Base-by-base conservation (phyloP, 1,284 basidiomycete species). In the Ganoderma sinense region DNA sequence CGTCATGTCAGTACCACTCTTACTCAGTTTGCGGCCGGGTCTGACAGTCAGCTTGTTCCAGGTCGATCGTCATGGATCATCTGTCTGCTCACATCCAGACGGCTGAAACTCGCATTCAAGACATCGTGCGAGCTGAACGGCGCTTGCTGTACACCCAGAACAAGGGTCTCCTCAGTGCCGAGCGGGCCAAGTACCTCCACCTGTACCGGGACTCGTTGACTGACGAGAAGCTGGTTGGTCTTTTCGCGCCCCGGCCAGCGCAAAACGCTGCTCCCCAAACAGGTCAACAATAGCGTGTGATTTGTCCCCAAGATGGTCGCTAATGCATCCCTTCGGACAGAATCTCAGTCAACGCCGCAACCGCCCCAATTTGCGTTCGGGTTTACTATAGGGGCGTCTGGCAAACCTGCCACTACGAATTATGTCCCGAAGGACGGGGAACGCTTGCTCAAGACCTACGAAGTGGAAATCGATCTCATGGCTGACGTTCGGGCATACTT, bases 401-500 rank as follows among this genome's bases (percentile, higher is more conserved):
- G 26, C 13, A 26, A 29, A 14, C 3, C 8, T 6, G 26, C 23
- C 16, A 11, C 51, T 13, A 56, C 4, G 68, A 26, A 71, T 23
- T 72, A 73, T 48, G 60, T 73, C 3, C 14, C 23, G 26, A n/a
- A 16, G 6, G 51, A 53, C 26, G 51, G 51, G 20, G 51, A 3
- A 4, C 51, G 51, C 26, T 53, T 53, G 51, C 4, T 16, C 51
- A 53, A 53, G 26, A 5, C 23, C 51, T 86, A 81, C 71, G 85
- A 86, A 70, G 78, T 81, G 0, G 86, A 86, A 69, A 75, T 89
- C 18, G 71, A 79, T 29, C 78, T 86, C 23, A 85, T 87, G 83
- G 84, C 86, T 0, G 85, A 86, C 63, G 83, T 86, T 2, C 76
- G 84, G 5, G 86, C 83, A 0, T 88, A 87, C 75, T 88, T 86